A percentile compares a stretch with the other conserved stretches of the same genome.
Evolutionary conservation across 108 stramenopile genomes (phyloP).

Genomic region (Nitzschia putrida): DNA sequence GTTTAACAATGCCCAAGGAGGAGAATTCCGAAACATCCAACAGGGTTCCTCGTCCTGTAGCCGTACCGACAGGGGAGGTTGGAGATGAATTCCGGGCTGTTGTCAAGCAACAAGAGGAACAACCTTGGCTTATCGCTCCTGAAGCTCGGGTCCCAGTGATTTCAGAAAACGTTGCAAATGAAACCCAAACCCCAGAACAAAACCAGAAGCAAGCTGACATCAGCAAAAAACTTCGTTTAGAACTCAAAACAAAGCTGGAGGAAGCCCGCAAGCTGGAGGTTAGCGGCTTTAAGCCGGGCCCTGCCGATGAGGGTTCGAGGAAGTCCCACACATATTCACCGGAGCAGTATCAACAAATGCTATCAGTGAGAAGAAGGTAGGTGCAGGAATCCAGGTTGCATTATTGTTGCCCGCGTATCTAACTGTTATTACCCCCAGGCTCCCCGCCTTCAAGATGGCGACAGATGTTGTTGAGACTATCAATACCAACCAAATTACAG

Average conservation of each 20-base stretch:
- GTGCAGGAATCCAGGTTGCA: neutral
- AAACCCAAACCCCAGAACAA: constrained; percentile 19
- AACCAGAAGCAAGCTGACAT: constrained; percentile 34
- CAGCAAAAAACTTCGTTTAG: constrained; percentile 40
- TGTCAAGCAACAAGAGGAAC: constrained; percentile 52
- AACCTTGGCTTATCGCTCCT: constrained; percentile 73
- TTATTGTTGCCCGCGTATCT: constrained; percentile 1
- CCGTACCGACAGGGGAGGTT: constrained; percentile 54
- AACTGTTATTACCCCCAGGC: constrained; percentile 12
- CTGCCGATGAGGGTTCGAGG: neutral
- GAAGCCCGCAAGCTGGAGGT: constrained; percentile 6
- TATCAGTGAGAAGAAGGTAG: constrained; percentile 39
- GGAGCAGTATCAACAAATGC: constrained; percentile 47
- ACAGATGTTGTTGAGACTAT: constrained; percentile 63
- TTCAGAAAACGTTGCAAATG: constrained; percentile 8
- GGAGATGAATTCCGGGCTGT: constrained; percentile 57
- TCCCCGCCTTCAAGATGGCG: constrained; percentile 71
- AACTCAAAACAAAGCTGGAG: constrained; percentile 47
- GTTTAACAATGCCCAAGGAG: constrained; percentile 28
- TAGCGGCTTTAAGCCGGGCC: too few relatives aligned
- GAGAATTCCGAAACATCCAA: constrained; percentile 8
- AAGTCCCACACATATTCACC: constrained; percentile 2
- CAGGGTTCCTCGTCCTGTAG: constrained; percentile 53
- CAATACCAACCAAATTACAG: constrained; percentile 62
- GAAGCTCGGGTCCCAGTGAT: constrained; percentile 62